These are phyloP conservation scores for Chrysosporium queenslandicum DNA, from an alignment of 2,329 filamentous ascomycete species.

Conservation along the genomic window DNA sequence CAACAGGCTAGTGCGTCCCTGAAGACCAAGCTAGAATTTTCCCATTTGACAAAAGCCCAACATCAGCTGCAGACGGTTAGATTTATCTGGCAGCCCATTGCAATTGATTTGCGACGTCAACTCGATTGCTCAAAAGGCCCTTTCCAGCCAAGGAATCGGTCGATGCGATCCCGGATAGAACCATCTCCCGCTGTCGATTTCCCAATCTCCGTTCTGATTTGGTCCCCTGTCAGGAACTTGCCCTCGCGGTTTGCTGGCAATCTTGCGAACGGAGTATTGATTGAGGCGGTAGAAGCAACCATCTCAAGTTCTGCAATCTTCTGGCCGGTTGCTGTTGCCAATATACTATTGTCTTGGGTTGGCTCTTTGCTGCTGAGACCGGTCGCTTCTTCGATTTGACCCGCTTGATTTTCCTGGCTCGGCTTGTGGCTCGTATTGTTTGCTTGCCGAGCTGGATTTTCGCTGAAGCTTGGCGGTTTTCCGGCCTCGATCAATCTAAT, in stretches of 20 bases:
- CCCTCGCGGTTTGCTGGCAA: not conserved
- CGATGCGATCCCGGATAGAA: conserved; percentile 12
- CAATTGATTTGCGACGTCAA: too few species aligned
- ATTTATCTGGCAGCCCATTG: too few species aligned
- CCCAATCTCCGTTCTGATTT: not conserved
- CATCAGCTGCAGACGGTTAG: too few species aligned
- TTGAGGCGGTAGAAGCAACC: not conserved
- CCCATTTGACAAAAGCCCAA: too few species aligned
- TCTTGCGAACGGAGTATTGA: not conserved
- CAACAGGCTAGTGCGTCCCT: too few species aligned
- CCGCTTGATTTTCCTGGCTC: not conserved
- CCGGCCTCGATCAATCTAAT: not conserved
- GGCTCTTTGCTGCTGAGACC: not conserved
- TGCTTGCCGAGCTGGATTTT: not conserved
- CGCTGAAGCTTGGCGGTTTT: not conserved
- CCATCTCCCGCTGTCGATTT: not conserved
- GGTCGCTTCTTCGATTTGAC: not conserved
- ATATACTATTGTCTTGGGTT: too few species aligned
- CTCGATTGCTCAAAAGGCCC: not conserved
- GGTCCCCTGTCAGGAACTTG: not conserved
- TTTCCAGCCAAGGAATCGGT: conserved; percentile 14
- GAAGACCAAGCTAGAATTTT: too few species aligned
- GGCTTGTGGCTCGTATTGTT: not conserved
- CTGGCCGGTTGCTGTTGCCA: not conserved
- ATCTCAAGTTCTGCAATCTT: not conserved